A percentile compares a stretch with the other conserved stretches of the same genome.
phyloP scores from a whole-genome alignment of 2,329 filamentous ascomycete species.

The Beauveria sp. region DNA sequence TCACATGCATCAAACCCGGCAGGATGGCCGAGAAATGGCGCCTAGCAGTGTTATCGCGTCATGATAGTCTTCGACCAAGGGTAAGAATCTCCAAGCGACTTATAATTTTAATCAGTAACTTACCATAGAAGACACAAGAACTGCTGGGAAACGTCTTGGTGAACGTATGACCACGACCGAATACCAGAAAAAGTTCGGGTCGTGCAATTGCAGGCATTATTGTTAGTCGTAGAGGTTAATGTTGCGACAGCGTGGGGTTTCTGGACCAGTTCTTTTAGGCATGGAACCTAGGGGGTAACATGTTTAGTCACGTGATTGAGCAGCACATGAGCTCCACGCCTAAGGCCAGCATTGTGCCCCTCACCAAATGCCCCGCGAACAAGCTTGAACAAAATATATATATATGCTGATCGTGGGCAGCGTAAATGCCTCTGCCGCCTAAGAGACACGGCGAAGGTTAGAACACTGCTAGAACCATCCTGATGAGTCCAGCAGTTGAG shows the following conservation, averaged over 20 bases:
- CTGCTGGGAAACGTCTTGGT: too few relatives aligned
- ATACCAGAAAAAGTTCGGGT: too few relatives aligned
- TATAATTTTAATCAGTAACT: too few relatives aligned
- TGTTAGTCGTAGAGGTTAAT: background rate
- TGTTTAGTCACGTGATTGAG: background rate
- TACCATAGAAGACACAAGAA: too few relatives aligned
- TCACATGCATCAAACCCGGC: too few relatives aligned
- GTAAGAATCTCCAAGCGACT: too few relatives aligned
- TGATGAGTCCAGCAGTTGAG: background rate
- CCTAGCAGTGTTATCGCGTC: too few relatives aligned
- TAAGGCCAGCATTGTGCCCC: background rate
- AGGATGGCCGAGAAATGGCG: too few relatives aligned
- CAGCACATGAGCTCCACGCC: background rate
- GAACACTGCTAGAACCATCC: background rate
- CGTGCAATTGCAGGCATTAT: too few relatives aligned
- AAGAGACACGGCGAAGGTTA: background rate
- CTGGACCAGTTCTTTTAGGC: background rate
- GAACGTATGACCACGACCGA: too few relatives aligned
- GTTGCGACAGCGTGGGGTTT: background rate
- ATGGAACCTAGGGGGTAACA: background rate
- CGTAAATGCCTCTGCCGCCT: background rate
- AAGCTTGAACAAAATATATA: background rate
- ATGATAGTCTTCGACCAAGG: too few relatives aligned
- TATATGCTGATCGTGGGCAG: background rate
- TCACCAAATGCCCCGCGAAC: background rate